Conservation (phyloP, 2,329 filamentous ascomycete species). For the Colletotrichum cuscutae region DNA sequence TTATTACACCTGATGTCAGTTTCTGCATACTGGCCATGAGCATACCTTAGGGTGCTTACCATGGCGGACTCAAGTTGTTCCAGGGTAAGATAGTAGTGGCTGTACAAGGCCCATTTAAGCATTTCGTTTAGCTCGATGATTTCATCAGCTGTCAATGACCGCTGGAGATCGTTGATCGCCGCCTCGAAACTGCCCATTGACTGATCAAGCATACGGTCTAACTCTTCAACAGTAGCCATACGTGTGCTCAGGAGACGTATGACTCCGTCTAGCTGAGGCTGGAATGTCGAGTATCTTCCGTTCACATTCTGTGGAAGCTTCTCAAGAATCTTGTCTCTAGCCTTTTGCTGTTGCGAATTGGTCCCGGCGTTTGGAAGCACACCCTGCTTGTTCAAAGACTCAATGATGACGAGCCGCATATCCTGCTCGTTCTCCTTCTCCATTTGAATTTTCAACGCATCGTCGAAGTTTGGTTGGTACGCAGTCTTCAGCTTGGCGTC, state of each 20-base stretch:
- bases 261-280: neutral
- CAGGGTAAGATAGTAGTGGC: neutral
- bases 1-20: neutral
- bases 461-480: neutral
- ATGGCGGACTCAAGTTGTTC: neutral
- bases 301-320: neutral
- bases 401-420: neutral
- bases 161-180: neutral
- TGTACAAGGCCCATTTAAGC: neutral
- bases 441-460: neutral
- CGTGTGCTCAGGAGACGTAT: neutral
- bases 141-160: neutral
- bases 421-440: neutral
- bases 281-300: neutral
- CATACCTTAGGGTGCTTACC: neutral
- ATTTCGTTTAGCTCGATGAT: neutral
- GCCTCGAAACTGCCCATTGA: neutral
- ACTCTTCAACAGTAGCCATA: neutral
- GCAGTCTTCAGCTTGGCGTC: neutral
- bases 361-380: neutral
- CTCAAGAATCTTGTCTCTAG: neutral
- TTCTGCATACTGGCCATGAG: neutral
- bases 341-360: neutral
- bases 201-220: neutral
- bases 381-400: neutral